A percentile compares a stretch with the other conserved stretches of the same genome.
phyloP scores from a whole-genome alignment of 2,329 filamentous ascomycete genomes.

The Microdochium trichocladiopsis region DNA sequence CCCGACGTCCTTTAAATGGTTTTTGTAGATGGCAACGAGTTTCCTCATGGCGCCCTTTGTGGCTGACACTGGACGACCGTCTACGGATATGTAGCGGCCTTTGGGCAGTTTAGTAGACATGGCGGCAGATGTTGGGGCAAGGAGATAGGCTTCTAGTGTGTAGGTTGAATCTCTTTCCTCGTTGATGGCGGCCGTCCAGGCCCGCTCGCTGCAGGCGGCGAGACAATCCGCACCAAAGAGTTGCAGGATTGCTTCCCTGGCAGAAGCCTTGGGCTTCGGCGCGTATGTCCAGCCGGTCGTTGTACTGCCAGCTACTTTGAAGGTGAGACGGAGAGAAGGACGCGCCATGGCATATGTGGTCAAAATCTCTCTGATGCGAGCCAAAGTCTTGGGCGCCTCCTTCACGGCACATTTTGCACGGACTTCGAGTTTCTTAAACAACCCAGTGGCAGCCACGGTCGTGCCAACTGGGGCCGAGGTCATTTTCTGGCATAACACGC shows the following conservation, averaged over 20 bases:
- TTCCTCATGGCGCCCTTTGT: conserved; percentile 51
- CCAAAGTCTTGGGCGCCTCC: conserved; percentile 47
- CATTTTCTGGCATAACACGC: conserved; percentile 26
- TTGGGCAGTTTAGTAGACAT: conserved; percentile 34
- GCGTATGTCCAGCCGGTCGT: conserved; percentile 56
- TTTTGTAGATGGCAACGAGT: conserved; percentile 45
- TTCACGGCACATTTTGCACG: conserved; percentile 52
- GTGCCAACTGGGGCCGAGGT: conserved; percentile 59
- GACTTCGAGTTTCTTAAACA: conserved; percentile 58
- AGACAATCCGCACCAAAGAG: conserved; percentile 52
- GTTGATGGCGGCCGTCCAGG: not conserved
- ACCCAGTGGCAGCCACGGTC: conserved; percentile 50
- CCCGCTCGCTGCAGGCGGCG: conserved; percentile 42
- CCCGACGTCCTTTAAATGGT: conserved; percentile 30
- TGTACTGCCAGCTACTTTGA: conserved; percentile 49
- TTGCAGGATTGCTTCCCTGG: conserved; percentile 54
- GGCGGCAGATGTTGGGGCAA: conserved; percentile 34
- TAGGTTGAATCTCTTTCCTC: conserved; percentile 22
- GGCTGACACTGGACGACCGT: conserved; percentile 56
- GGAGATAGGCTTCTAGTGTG: conserved; percentile 50
- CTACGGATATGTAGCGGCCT: conserved; percentile 60
- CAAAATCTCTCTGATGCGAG: conserved; percentile 52
- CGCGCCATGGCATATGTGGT: conserved; percentile 60
- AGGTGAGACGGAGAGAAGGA: conserved; percentile 50
- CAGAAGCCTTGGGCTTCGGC: conserved; percentile 38